Percentiles rank a stretch among this genome's conserved stretches.
phyloP scores from a whole-genome alignment of 2,329 filamentous ascomycete species.

The Seiridium unicorne region DNA sequence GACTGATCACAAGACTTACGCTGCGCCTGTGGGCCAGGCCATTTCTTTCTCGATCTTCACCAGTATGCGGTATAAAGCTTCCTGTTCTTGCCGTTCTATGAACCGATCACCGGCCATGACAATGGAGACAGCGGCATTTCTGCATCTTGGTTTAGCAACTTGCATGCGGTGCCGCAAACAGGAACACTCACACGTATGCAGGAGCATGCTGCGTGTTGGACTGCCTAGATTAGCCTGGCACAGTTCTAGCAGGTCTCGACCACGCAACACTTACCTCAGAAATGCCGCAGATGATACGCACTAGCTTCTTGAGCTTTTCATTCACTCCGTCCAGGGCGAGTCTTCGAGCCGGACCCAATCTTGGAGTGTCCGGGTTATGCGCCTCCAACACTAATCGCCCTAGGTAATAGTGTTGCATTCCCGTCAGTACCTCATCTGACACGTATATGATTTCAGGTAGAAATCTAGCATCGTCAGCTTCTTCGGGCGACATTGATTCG shows the following conservation, averaged over 20 bases:
- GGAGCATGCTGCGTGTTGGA: background rate
- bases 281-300: background rate
- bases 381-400: background rate
- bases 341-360: background rate
- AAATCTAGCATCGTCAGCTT: background rate
- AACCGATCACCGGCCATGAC: conserved; percentile 6
- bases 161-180: too few species aligned
- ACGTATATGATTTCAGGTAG: background rate
- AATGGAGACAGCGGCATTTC: conserved; percentile 1
- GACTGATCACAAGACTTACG: background rate
- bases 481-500: background rate
- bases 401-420: conserved; percentile 5
- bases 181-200: background rate
- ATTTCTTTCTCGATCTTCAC: background rate
- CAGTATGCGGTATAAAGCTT: background rate
- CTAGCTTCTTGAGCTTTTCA: background rate
- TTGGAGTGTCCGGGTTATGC: background rate
- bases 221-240: background rate
- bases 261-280: background rate
- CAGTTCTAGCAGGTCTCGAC: background rate
- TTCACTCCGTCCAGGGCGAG: background rate
- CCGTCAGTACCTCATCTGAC: background rate
- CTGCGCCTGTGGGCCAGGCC: conserved; percentile 2
- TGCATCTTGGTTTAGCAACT: background rate
- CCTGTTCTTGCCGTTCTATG: background rate